phyloP scores from a whole-genome alignment of 2,329 filamentous ascomycete species.

The Penicillium janthinellum region DNA sequence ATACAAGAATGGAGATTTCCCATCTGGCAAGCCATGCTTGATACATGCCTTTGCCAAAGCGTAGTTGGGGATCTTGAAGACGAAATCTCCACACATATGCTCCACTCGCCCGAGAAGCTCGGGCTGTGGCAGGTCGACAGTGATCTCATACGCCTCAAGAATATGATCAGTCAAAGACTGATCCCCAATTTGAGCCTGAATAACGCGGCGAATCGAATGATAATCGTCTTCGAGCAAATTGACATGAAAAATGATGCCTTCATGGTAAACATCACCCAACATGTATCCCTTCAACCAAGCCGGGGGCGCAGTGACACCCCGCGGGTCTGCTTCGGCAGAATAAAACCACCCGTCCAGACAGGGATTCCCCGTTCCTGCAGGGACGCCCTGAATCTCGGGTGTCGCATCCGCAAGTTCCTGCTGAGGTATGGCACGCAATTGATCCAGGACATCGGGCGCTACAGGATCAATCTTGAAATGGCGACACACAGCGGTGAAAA shows the following conservation, averaged over 20 bases:
- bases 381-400: constrained; percentile 24
- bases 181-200: constrained; percentile 15
- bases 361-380: constrained; percentile 28
- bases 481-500: constrained; percentile 23
- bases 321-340: constrained; percentile 10
- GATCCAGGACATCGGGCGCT: constrained; percentile 17
- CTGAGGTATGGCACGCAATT: constrained; percentile 24
- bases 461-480: constrained; percentile 25
- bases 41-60: constrained; percentile 9
- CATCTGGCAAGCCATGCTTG: background rate
- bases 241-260: constrained; percentile 31
- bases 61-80: constrained; percentile 32
- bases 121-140: constrained; percentile 6
- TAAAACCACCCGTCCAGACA: constrained; percentile 33
- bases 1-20: constrained; percentile 18
- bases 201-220: constrained; percentile 12
- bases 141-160: constrained; percentile 25
- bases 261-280: constrained; percentile 31
- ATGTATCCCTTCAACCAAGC: constrained; percentile 27
- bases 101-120: constrained; percentile 21
- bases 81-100: constrained; percentile 30
- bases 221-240: constrained; percentile 26
- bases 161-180: constrained; percentile 19
- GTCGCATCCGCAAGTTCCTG: constrained; percentile 30
- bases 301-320: constrained; percentile 20